Evolutionary conservation across 805 yeast species (phyloP), one percentile per base, ranked within the genome.

Genomic region (Zygotorulaspora florentina): DNA sequence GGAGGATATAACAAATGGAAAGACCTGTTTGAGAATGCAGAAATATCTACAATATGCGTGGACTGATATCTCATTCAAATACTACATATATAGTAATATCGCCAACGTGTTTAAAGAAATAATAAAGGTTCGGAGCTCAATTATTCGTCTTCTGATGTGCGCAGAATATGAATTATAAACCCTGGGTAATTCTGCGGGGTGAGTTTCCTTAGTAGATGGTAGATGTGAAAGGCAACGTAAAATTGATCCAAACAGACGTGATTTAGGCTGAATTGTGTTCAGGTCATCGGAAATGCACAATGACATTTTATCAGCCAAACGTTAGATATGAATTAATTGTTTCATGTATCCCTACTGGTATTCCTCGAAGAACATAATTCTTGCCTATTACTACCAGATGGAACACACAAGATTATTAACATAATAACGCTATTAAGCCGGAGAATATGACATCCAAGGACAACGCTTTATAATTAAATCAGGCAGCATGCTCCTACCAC

Each of bases 11-110:
- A 31, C n/a, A 31, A 31, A 31, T 31, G 35, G 35, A 31, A 31
- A 31, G 35, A 31, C 35, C 35, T 31, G 13, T 31, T 31, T 31
- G 35, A 31, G 35, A 11, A 31, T 31, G 35, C 35, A 31, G n/a
- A 31, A 31, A 8, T 31, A 2, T 31, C 35, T 31, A 31, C 35
- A 31, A 31, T 31, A 31, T 31, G 35, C 17, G 35, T 31, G 35
- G 35, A 31, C n/a, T 31, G 35, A 31, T 31, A 10, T 31, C 35
- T 12, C 35, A 31, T 31, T 31, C 35, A 13, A 11, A 31, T 31
- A 9, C 13, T 31, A 9, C 13, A 11, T 31, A 17, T 31, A 31
- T 31, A 31, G 35, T 9, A 6, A 31, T 12, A 13, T 31, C 35
- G 25, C 25, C 25, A 7, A 20, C 25, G 35, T 31, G 2, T 31